Conservation (phyloP, 305 asterid genomes). For the Fraxinus xanthoxyloides region DNA sequence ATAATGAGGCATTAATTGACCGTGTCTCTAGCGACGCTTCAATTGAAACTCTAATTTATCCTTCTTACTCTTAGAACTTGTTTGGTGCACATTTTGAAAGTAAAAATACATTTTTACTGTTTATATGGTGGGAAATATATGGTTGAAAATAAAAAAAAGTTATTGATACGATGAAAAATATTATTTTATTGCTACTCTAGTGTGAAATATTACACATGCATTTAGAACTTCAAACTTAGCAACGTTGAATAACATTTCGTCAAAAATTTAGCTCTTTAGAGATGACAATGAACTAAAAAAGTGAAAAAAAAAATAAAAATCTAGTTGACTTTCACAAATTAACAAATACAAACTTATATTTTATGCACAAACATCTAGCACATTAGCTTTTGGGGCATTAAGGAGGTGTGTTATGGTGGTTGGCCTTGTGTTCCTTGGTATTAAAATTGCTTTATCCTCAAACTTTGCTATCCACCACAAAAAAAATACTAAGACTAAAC, state of each 20-base stretch:
- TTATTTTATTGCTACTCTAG: not conserved
- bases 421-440: conserved; percentile 58
- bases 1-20: not conserved
- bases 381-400: conserved; percentile 46
- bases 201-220: not conserved
- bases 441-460: conserved; percentile 65
- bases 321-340: not conserved
- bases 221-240: not conserved
- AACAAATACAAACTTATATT: not conserved
- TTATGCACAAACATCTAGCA: conserved; percentile 5
- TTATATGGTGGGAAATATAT: too few relatives aligned
- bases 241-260: not conserved
- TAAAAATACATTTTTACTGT: too few relatives aligned
- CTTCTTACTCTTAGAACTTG: not conserved
- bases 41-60: not conserved
- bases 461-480: conserved; percentile 72
- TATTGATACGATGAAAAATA: too few relatives aligned
- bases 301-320: too few relatives aligned
- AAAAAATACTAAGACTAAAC: conserved; percentile 28
- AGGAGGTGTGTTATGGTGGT: conserved; percentile 59
- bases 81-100: too few relatives aligned
- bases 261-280: not conserved
- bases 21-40: not conserved
- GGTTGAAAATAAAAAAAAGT: too few relatives aligned
- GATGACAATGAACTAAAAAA: too few relatives aligned